Conservation (phyloP, 2,329 filamentous ascomycete genomes). For the Colletotrichum cereale region DNA sequence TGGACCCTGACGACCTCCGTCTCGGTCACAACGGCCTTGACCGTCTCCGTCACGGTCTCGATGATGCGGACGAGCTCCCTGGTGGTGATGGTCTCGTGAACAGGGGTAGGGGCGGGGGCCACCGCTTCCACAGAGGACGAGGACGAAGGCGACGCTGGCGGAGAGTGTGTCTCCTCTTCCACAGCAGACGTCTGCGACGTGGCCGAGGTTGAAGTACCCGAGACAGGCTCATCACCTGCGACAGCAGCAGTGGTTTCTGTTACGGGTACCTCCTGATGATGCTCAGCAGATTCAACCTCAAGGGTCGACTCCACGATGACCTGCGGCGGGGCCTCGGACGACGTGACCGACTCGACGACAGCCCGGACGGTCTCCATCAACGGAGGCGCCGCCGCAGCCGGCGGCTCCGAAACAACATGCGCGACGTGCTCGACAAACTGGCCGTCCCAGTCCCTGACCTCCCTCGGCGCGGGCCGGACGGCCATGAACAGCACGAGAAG, state of each 20-base stretch:
- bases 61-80: slow-evolving; percentile 50
- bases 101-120: slow-evolving; percentile 5
- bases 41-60: slow-evolving; percentile 50
- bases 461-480: slow-evolving; percentile 43
- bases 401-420: slow-evolving; percentile 24
- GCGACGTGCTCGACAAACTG: slow-evolving; percentile 41
- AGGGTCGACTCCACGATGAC: slow-evolving; percentile 6
- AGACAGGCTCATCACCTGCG: background rate
- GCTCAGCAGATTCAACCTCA: background rate
- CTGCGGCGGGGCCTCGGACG: background rate
- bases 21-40: slow-evolving; percentile 44
- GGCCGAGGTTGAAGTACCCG: background rate
- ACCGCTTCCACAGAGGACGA: background rate
- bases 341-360: slow-evolving; percentile 1
- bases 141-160: background rate
- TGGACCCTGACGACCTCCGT: slow-evolving; percentile 42
- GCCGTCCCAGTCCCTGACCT: slow-evolving; percentile 45
- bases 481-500: slow-evolving; percentile 67
- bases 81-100: slow-evolving; percentile 46
- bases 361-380: slow-evolving; percentile 23
- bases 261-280: background rate
- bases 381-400: background rate
- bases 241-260: background rate
- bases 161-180: background rate
- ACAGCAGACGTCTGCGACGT: background rate